Percentiles rank a stretch among this genome's conserved stretches.
Conservation (phyloP, 2,329 filamentous ascomycete genomes). For the Apiospora aurea region DNA sequence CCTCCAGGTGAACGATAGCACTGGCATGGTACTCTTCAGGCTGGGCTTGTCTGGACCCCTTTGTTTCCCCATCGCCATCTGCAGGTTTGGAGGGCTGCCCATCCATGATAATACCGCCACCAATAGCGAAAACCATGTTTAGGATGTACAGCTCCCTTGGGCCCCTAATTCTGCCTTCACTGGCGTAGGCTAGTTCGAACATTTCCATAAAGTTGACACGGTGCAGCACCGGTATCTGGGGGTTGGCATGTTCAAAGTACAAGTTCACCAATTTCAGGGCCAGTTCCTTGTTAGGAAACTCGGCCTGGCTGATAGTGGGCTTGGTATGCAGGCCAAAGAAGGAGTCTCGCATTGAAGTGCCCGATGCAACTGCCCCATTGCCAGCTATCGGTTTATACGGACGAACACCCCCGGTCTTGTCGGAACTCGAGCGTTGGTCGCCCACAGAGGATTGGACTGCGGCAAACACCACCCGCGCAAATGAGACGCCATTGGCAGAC, state of each 20-base stretch:
- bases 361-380: slow-evolving; percentile 55
- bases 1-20: slow-evolving; percentile 89
- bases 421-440: slow-evolving; percentile 70
- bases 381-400: slow-evolving; percentile 63
- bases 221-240: slow-evolving; percentile 92
- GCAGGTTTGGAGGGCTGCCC: slow-evolving; percentile 55
- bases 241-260: slow-evolving; percentile 96
- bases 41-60: slow-evolving; percentile 62
- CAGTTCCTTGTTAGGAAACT: slow-evolving; percentile 81
- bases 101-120: slow-evolving; percentile 87
- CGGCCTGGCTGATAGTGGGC: slow-evolving; percentile 83
- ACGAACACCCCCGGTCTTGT: slow-evolving; percentile 64
- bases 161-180: slow-evolving; percentile 70
- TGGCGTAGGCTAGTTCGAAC: slow-evolving; percentile 81
- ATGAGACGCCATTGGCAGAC: slow-evolving; percentile 89
- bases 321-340: slow-evolving; percentile 97
- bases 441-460: slow-evolving; percentile 80
- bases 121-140: slow-evolving; percentile 97
- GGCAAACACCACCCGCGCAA: slow-evolving; percentile 91
- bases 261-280: slow-evolving; percentile 77
- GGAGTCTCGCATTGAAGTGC: slow-evolving; percentile 89
- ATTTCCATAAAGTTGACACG: slow-evolving; percentile 88
- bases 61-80: slow-evolving; percentile 36
- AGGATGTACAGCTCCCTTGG: slow-evolving; percentile 89
- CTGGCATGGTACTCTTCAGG: slow-evolving; percentile 97